These are phyloP conservation scores for Chlamydomonas sp. DNA, from an alignment of 139 green algal species.

Conservation along the genomic window DNA sequence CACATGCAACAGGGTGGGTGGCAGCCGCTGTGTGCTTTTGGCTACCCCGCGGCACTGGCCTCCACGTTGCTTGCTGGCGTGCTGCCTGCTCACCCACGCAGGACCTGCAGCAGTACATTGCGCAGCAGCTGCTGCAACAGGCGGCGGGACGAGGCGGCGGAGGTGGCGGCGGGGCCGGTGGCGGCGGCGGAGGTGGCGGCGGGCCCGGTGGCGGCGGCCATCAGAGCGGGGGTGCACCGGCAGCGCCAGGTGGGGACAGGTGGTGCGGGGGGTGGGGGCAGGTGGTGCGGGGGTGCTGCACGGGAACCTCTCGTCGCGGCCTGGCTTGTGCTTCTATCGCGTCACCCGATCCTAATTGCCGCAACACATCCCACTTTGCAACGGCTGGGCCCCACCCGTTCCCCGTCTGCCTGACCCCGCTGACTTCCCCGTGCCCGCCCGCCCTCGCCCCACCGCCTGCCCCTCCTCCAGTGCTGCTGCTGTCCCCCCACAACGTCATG, in stretches of 20 bases:
- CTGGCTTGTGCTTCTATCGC: too few relatives aligned
- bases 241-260: background rate
- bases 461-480: conserved; percentile 6
- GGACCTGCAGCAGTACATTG: conserved; percentile 22
- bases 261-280: background rate
- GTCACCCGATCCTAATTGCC: too few relatives aligned
- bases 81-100: background rate
- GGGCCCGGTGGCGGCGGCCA: too few relatives aligned
- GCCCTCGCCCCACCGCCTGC: background rate
- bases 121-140: conserved; percentile 29
- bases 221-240: background rate
- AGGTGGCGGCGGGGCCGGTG: too few relatives aligned
- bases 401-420: background rate
- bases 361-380: too few relatives aligned
- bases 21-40: too few relatives aligned
- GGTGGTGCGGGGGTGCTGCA: too few relatives aligned
- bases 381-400: background rate
- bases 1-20: too few relatives aligned
- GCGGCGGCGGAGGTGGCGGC: too few relatives aligned
- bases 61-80: background rate
- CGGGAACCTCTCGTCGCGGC: too few relatives aligned
- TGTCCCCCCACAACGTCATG: conserved; percentile 18
- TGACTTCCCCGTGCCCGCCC: background rate
- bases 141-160: too few relatives aligned
- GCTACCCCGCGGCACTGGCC: too few relatives aligned